Conservation (phyloP, 129 eudicot genomes). For the Escallonia herrerae region DNA sequence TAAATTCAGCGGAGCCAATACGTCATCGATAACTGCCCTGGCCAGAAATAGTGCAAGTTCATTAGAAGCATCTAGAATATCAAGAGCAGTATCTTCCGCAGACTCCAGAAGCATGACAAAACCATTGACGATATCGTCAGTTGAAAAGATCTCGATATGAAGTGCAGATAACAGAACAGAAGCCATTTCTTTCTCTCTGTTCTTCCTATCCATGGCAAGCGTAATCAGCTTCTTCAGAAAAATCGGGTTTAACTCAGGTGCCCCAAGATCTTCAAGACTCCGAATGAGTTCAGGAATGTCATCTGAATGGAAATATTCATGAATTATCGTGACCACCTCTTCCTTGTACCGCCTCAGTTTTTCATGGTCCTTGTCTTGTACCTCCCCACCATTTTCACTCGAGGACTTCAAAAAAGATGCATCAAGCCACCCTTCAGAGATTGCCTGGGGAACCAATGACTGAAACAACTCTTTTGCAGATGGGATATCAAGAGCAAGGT, state of each 20-base stretch:
- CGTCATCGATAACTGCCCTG: constrained; percentile 80
- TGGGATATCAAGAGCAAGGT: constrained; percentile 81
- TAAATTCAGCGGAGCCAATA: constrained; percentile 65
- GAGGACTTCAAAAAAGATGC: constrained; percentile 37
- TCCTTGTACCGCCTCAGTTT: constrained; percentile 55
- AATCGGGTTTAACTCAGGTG: constrained; percentile 62
- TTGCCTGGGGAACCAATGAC: constrained; percentile 40
- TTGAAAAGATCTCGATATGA: constrained; percentile 72
- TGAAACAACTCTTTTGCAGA: constrained; percentile 49
- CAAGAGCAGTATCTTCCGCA: constrained; percentile 88
- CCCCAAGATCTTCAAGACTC: constrained; percentile 55
- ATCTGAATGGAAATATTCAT: constrained; percentile 77
- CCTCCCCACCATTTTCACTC: constrained; percentile 28
- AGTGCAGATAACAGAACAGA: constrained; percentile 76
- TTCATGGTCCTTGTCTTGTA: constrained; percentile 36
- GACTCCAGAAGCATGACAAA: constrained; percentile 65
- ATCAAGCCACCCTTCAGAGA: constrained; percentile 73
- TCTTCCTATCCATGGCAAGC: constrained; percentile 77
- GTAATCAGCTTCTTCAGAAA: constrained; percentile 73
- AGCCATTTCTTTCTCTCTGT: constrained; percentile 85
- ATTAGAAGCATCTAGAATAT: constrained; percentile 71
- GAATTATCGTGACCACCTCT: constrained; percentile 64
- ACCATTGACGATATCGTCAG: constrained; percentile 75
- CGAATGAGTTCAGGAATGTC: constrained; percentile 79
- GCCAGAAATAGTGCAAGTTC: constrained; percentile 80